Evolutionary conservation across 208 protist species (phyloP).

Genomic region (Leishmania lainsoni): DNA sequence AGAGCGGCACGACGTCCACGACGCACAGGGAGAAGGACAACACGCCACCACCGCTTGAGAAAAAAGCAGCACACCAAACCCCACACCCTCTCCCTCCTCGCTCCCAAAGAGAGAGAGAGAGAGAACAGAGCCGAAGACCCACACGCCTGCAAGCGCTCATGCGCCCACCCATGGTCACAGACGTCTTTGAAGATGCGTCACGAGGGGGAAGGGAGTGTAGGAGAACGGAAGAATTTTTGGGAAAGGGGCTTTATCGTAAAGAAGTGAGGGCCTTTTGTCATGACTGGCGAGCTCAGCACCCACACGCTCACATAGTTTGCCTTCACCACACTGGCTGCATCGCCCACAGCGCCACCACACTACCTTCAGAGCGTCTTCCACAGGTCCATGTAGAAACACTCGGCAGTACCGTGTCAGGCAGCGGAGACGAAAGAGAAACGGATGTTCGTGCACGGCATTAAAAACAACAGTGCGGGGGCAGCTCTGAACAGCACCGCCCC

Average conservation of each 20-base stretch:
- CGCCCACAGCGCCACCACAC: too few relatives aligned
- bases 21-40: neutral
- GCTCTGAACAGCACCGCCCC: too few relatives aligned
- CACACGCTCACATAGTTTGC: neutral
- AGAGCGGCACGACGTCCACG: too few relatives aligned
- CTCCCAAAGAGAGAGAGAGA: too few relatives aligned
- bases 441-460: too few relatives aligned
- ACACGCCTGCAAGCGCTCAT: neutral
- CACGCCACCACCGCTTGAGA: neutral
- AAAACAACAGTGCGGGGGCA: neutral
- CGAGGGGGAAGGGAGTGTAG: neutral
- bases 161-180: neutral
- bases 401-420: too few relatives aligned
- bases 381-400: neutral
- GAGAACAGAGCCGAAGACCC: neutral
- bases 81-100: too few relatives aligned
- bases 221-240: too few relatives aligned
- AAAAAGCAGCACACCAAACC: neutral
- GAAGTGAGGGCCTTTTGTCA: neutral
- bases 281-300: neutral
- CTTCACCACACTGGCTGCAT: neutral
- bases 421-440: too few relatives aligned
- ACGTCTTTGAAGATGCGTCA: neutral
- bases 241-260: neutral
- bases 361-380: neutral